Conservation (phyloP, 2,329 filamentous ascomycete species). For the Neopestalotiopsis rosae region DNA sequence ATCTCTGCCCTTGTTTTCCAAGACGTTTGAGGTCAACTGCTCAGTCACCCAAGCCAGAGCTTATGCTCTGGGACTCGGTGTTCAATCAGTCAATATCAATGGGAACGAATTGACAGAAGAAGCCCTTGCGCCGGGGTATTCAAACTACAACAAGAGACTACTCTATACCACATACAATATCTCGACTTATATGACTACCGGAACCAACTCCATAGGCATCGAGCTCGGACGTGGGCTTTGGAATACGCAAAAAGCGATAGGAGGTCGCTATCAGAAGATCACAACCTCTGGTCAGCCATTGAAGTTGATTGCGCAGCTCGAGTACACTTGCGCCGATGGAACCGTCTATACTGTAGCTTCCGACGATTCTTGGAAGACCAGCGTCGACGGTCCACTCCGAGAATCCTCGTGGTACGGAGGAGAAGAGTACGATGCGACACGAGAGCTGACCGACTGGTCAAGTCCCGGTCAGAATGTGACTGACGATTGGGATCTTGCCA, state of each 20-base stretch:
- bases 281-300: not conserved
- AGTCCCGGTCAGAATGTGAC: not conserved
- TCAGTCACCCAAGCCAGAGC: not conserved
- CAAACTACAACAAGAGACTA: not conserved
- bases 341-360: not conserved
- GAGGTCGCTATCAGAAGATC: not conserved
- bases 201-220: not conserved
- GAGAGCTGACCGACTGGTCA: not conserved
- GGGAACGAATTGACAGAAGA: not conserved
- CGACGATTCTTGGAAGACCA: not conserved
- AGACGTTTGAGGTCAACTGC: not conserved
- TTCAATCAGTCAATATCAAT: not conserved
- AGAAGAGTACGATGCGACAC: slow-evolving; percentile 4
- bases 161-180: not conserved
- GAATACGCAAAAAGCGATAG: not conserved
- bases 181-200: not conserved
- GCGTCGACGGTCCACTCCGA: not conserved
- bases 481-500: not conserved
- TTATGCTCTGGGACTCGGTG: not conserved
- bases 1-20: not conserved
- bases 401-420: not conserved
- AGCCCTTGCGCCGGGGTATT: not conserved
- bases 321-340: not conserved
- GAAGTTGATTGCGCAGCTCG: not conserved
- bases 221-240: not conserved